Evolutionary conservation across 768 basidiomycete genomes (phyloP).

Genomic region (Macrolepiota fuliginosa): DNA sequence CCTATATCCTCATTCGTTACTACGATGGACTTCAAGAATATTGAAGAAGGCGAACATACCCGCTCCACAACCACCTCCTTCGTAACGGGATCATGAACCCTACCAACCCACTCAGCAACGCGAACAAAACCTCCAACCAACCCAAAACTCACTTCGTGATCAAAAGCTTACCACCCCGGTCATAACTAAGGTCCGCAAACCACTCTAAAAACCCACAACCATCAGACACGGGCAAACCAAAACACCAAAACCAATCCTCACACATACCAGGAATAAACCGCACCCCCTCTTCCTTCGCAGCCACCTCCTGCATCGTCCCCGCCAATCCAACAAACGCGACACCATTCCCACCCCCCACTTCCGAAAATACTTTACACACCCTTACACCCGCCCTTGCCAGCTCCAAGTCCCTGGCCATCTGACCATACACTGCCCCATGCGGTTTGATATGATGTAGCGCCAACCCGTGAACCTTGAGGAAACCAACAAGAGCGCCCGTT

Average conservation of each 20-base stretch:
- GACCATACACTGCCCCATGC: constrained; percentile 61
- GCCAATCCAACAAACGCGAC: constrained; percentile 64
- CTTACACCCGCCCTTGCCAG: constrained; percentile 54
- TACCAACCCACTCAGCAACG: constrained; percentile 17
- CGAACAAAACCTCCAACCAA: neutral
- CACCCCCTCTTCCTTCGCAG: constrained; percentile 51
- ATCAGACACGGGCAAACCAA: neutral
- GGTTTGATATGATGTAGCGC: constrained; percentile 60
- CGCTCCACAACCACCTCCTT: constrained; percentile 38
- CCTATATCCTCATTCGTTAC: constrained; percentile 26
- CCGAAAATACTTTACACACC: constrained; percentile 48
- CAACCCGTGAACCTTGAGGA: constrained; percentile 51
- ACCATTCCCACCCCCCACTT: constrained; percentile 18
- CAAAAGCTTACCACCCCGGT: constrained; percentile 50
- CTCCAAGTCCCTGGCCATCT: constrained; percentile 51
- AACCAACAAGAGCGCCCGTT: constrained; percentile 62
- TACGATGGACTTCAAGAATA: neutral
- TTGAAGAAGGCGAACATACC: constrained; percentile 27
- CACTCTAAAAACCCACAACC: constrained; percentile 42
- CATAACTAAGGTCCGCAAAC: constrained; percentile 68
- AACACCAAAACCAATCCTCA: neutral
- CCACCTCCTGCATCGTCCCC: constrained; percentile 58
- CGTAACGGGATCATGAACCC: constrained; percentile 49
- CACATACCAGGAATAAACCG: constrained; percentile 56
- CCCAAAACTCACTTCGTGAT: constrained; percentile 49